Evolutionary conservation across 257 asterid genomes (phyloP), one percentile per base, ranked within the genome.

Genomic region (Craterostigma plantagineum): DNA sequence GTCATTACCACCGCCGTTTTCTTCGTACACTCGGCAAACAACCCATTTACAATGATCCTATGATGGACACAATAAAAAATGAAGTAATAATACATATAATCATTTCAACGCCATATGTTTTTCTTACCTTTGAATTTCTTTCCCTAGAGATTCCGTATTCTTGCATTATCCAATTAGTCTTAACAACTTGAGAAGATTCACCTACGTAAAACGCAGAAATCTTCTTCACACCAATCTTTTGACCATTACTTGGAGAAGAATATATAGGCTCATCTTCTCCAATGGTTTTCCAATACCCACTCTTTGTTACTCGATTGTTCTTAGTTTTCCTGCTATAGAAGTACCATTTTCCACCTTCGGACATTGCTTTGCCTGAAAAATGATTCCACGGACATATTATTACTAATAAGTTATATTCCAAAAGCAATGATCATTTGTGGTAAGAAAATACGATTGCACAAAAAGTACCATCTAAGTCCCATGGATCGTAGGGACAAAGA

Each of bases 11-110:
- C 62, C 72, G 54, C 51, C 41, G 43, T 55, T 65, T 14, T 51
- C 51, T 54, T 87, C 93, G 45, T 72, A 71, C 59, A 87, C 95
- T 48, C 93, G 72, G 54, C 98, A 82, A 11, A 87, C 46, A 0
- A 82, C 98, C 98, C 98, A 87, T 68, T 68, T 75, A 53, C 86
- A 66, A 47, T 58, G 63, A 54, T 82, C 95, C 95, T 82, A 67
- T 43, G 30, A 53, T 18, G 33, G 39, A 46, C 13, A 34, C 11
- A 54, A 30, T 8, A 3, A 17, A 52, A n/a, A 10, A 10, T 3
- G 6, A 44, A 14, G 11, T 18, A 11, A 16, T 18, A 10, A 8
- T 18, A 45, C 17, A 18, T 16, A 46, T 23, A 42, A 42, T 42
- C 38, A 40, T 40, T 40, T 10, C 8, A 16, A 14, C 45, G 4